Percentiles rank a stretch among this genome's conserved stretches.
phyloP scores from a whole-genome alignment of 2,329 filamentous ascomycete species.

The Pseudocercospora fijiensis region DNA sequence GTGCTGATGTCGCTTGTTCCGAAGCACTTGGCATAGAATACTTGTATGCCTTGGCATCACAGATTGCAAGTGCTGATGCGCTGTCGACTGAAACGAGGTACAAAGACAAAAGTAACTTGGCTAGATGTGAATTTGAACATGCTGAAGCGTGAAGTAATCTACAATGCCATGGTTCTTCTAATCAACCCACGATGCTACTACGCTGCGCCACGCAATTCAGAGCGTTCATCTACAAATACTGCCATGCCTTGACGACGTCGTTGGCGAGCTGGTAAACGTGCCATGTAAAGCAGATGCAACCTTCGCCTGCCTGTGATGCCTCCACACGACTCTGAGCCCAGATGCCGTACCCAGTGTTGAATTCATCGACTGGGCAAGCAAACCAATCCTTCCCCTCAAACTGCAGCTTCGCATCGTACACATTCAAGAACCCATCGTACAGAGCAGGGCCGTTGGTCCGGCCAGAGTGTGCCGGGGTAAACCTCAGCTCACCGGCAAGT shows the following conservation, averaged over 20 bases:
- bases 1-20: not conserved
- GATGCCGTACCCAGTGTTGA: slow-evolving; percentile 17
- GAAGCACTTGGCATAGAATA: too few relatives aligned
- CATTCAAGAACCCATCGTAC: slow-evolving; percentile 26
- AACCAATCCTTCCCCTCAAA: slow-evolving; percentile 24
- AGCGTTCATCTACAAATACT: slow-evolving; percentile 11
- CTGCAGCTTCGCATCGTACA: slow-evolving; percentile 17
- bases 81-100: not conserved
- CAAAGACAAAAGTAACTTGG: not conserved
- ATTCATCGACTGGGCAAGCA: slow-evolving; percentile 19
- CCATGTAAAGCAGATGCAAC: slow-evolving; percentile 21
- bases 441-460: slow-evolving; percentile 27
- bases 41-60: too few relatives aligned
- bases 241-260: slow-evolving; percentile 12
- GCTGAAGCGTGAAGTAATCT: not conserved
- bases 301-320: slow-evolving; percentile 10
- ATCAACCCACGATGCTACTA: not conserved
- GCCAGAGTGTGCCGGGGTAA: slow-evolving; percentile 34
- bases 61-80: not conserved
- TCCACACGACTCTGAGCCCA: slow-evolving; percentile 12
- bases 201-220: not conserved
- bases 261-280: slow-evolving; percentile 6
- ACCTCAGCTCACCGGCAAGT: slow-evolving; percentile 30
- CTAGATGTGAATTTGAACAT: not conserved
- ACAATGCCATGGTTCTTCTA: not conserved